Conservation (phyloP, 345 rosid species). For the Microcos paniculata region DNA sequence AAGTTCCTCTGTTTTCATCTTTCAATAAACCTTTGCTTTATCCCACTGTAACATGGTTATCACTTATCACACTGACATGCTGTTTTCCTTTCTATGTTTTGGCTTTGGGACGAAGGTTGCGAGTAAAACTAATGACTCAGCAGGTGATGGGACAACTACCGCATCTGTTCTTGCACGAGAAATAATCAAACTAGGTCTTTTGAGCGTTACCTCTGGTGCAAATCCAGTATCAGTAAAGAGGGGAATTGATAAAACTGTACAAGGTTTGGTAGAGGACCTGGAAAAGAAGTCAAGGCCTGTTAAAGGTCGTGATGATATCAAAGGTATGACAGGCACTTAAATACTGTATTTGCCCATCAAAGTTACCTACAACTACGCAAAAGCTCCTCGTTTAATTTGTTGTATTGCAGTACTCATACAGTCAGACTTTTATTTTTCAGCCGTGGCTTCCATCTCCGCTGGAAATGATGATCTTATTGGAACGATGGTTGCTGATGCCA, state of each 20-base stretch:
- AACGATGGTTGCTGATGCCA: constrained; percentile 94
- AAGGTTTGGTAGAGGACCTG: constrained; percentile 69
- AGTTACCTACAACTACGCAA: neutral
- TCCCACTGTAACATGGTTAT: neutral
- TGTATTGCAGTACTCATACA: neutral
- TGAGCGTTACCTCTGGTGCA: constrained; percentile 96
- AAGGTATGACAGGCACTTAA: constrained; percentile 37
- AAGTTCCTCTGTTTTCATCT: neutral
- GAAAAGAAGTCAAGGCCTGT: constrained; percentile 87
- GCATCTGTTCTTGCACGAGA: constrained; percentile 94
- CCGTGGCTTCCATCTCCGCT: constrained; percentile 92
- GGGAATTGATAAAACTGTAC: constrained; percentile 91
- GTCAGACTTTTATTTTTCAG: constrained; percentile 24
- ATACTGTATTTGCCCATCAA: neutral
- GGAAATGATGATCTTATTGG: constrained; percentile 98
- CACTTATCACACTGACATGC: constrained; percentile 7
- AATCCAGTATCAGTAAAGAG: constrained; percentile 87
- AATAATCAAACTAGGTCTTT: constrained; percentile 78
- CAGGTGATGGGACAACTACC: constrained; percentile 99
- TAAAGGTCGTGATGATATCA: constrained; percentile 83
- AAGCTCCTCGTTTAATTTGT: neutral
- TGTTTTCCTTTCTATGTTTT: neutral
- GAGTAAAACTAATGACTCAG: constrained; percentile 95
- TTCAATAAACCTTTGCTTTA: neutral
- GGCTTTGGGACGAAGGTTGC: constrained; percentile 62